A percentile compares a stretch with the other conserved stretches of the same genome.
Conservation (phyloP, 768 basidiomycete genomes). For the Collybia sp. region DNA sequence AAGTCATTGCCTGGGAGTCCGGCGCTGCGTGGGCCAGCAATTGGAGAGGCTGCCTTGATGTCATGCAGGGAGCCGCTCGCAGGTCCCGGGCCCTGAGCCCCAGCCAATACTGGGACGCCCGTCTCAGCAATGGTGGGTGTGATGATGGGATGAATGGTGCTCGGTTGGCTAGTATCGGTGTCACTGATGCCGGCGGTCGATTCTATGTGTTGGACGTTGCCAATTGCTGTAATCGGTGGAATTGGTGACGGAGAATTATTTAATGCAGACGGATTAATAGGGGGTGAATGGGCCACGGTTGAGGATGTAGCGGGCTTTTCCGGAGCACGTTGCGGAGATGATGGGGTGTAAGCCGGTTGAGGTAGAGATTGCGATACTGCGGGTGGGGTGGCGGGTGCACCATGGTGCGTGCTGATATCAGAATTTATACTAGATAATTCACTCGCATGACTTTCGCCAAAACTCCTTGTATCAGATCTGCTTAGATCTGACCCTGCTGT, state of each 20-base stretch:
- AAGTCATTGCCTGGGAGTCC: constrained; percentile 19
- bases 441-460: constrained; percentile 77
- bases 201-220: too few species aligned
- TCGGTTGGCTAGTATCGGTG: constrained; percentile 22
- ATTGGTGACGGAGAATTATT: constrained; percentile 36
- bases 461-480: constrained; percentile 73
- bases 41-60: constrained; percentile 32
- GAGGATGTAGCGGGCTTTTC: constrained; percentile 16
- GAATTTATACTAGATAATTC: constrained; percentile 60
- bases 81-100: constrained; percentile 58
- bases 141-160: constrained; percentile 23
- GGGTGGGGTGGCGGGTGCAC: constrained; percentile 40
- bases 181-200: constrained; percentile 10
- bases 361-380: constrained; percentile 16
- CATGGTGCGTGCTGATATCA: constrained; percentile 23
- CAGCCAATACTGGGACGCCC: constrained; percentile 63
- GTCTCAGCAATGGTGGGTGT: constrained; percentile 73
- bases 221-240: constrained; percentile 9
- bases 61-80: constrained; percentile 60
- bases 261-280: constrained; percentile 26
- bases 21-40: constrained; percentile 28
- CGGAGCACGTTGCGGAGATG: constrained; percentile 8
- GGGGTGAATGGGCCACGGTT: constrained; percentile 21
- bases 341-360: constrained; percentile 8
- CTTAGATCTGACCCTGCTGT: constrained; percentile 49